A percentile compares a stretch with the other conserved stretches of the same genome.
These are phyloP conservation scores for Immersiporthe knoxdaviesiana DNA, from an alignment of 2,329 filamentous ascomycete species.

Conservation along the genomic window DNA sequence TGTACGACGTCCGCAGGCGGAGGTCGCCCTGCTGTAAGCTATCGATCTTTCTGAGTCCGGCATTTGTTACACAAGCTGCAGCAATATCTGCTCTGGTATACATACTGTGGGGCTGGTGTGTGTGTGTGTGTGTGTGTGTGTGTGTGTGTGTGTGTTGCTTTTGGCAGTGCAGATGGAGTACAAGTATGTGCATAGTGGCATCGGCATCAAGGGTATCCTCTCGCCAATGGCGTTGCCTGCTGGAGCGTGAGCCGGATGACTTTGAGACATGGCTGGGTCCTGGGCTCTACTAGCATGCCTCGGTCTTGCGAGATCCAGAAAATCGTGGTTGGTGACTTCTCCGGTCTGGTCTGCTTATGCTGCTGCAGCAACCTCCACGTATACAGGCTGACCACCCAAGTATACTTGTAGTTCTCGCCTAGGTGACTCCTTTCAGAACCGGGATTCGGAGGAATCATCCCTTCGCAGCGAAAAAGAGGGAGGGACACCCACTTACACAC, in stretches of 20 bases:
- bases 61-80: conserved; percentile 4
- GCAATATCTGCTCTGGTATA: conserved; percentile 14
- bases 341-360: not conserved
- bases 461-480: too few species aligned
- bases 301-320: not conserved
- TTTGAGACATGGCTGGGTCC: not conserved
- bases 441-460: not conserved
- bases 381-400: not conserved
- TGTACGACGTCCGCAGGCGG: conserved; percentile 8
- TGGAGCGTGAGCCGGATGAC: not conserved
- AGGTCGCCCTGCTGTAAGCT: conserved; percentile 19
- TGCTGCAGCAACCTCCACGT: not conserved
- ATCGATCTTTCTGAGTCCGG: conserved; percentile 26
- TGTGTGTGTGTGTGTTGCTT: too few species aligned
- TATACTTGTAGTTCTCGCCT: not conserved
- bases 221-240: not conserved
- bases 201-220: not conserved
- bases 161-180: conserved; percentile 6
- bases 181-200: not conserved
- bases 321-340: not conserved
- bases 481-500: not conserved
- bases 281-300: not conserved
- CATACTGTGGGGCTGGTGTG: conserved; percentile 6
- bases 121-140: not conserved
- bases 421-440: not conserved